These are phyloP conservation scores for Oenanthe javanica DNA, from an alignment of 140 eudicot genomes.

Conservation along the genomic window DNA sequence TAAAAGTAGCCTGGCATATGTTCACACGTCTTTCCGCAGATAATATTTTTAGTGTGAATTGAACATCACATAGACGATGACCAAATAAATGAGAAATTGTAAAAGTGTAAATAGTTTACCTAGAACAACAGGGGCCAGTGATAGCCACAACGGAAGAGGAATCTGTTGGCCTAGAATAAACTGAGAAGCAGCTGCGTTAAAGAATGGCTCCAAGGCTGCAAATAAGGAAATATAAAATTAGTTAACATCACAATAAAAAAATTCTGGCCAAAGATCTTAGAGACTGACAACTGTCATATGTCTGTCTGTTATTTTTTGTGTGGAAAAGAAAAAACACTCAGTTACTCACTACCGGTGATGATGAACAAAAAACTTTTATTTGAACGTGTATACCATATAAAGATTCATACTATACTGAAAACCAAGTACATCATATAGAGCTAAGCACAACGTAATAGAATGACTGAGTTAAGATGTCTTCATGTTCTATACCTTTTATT, in stretches of 20 bases:
- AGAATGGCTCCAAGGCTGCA: slow-evolving; percentile 96
- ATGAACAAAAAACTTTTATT: neutral
- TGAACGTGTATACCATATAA: neutral
- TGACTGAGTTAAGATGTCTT: neutral
- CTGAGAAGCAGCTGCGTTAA: slow-evolving; percentile 97
- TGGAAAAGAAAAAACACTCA: neutral
- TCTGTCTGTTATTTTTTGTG: neutral
- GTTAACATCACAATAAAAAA: neutral
- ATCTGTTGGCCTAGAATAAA: slow-evolving; percentile 61
- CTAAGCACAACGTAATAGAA: neutral
- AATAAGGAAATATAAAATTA: neutral
- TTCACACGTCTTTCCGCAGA: neutral
- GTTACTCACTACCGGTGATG: neutral
- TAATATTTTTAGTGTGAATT: neutral
- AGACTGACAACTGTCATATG: neutral
- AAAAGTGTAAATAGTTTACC: slow-evolving; percentile 23
- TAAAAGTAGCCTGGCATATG: neutral
- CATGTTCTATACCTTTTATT: slow-evolving; percentile 36
- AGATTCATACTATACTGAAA: neutral
- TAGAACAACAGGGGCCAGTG: slow-evolving; percentile 66
- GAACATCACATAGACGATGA: neutral
- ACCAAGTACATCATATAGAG: neutral
- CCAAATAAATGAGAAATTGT: neutral
- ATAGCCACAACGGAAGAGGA: slow-evolving; percentile 58
- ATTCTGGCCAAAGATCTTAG: neutral